Conservation (phyloP, 495 filamentous ascomycete species). For the Bathelium albidoporum region DNA sequence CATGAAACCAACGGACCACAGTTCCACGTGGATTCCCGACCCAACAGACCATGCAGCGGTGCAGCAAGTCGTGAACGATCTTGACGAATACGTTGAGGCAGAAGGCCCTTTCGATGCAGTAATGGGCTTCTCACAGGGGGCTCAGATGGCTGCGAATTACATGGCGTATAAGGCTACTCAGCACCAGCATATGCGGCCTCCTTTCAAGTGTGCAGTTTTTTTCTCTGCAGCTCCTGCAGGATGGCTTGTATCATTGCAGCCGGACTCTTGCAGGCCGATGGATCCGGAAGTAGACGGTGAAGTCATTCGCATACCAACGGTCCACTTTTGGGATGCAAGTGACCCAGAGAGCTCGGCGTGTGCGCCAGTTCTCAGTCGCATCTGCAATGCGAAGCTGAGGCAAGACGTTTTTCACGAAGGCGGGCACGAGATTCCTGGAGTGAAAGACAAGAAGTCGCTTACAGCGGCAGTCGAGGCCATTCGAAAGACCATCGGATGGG, state of each 20-base stretch:
- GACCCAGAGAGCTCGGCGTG: neutral
- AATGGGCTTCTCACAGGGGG: neutral
- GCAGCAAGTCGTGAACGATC: neutral
- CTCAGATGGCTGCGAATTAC: neutral
- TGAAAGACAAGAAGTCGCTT: neutral
- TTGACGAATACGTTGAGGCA: neutral
- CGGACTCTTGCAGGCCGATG: neutral
- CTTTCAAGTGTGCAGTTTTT: neutral
- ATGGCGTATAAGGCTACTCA: neutral
- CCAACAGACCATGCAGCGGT: neutral
- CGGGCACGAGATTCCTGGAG: neutral
- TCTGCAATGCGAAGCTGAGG: neutral
- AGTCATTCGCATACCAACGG: neutral
- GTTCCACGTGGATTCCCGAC: neutral
- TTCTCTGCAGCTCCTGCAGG: neutral
- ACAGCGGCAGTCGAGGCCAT: neutral
- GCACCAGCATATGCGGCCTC: neutral
- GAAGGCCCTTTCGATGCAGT: neutral
- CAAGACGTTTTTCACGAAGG: neutral
- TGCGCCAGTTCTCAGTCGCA: neutral
- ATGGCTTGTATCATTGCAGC: neutral
- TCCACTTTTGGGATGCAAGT: neutral
- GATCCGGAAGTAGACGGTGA: neutral
- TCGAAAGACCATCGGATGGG: neutral
- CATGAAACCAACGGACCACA: neutral